phyloP scores from a whole-genome alignment of 1,284 basidiomycete species.

The Puccinia novopanici region DNA sequence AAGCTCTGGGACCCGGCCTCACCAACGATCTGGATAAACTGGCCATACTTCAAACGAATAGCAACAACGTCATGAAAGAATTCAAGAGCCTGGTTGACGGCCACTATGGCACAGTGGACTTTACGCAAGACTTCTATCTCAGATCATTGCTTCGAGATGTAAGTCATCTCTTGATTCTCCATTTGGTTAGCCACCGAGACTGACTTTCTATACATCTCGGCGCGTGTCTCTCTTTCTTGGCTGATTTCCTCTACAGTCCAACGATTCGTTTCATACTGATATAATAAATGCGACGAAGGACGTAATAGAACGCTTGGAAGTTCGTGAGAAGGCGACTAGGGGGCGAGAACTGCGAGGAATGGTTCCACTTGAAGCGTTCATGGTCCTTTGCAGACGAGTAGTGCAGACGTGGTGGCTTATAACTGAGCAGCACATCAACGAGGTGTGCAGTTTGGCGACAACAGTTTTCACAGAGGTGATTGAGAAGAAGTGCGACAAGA shows the following conservation, averaged over 20 bases:
- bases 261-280: background rate
- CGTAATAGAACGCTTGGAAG: background rate
- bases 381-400: background rate
- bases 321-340: background rate
- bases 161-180: background rate
- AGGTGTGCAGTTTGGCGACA: background rate
- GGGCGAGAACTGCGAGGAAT: conserved; percentile 10
- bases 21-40: background rate
- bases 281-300: background rate
- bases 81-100: conserved; percentile 3
- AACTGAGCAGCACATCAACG: background rate
- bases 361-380: conserved; percentile 1
- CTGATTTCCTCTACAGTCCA: background rate
- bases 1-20: background rate
- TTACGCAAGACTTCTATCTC: background rate
- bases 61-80: background rate
- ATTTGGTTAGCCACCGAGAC: background rate
- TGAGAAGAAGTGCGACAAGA: background rate
- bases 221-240: too few relatives aligned
- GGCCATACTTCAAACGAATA: background rate
- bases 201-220: too few relatives aligned
- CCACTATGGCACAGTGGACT: background rate
- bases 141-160: background rate
- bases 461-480: background rate
- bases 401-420: background rate